These are phyloP conservation scores for Thraustochytrium striatum DNA, from an alignment of 352 stramenopile species.

Conservation along the genomic window DNA sequence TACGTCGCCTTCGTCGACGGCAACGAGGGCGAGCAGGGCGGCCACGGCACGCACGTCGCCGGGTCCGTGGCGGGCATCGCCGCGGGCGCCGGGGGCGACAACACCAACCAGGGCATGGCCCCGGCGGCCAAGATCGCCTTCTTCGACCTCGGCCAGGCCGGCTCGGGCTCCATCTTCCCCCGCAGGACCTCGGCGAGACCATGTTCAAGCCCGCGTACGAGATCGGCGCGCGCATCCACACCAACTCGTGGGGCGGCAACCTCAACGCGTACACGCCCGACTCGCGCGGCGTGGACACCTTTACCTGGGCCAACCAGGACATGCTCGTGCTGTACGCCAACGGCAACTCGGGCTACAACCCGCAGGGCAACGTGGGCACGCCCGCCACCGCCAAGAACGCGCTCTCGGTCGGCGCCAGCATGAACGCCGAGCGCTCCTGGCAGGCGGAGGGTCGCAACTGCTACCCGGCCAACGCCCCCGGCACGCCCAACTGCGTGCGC, in stretches of 20 bases:
- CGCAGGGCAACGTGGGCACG: constrained; percentile 59
- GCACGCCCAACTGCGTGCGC: constrained; percentile 58
- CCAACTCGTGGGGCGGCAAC: neutral
- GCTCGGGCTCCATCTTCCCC: too few species aligned
- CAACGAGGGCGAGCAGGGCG: neutral
- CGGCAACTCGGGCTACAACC: constrained; percentile 74
- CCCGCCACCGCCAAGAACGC: constrained; percentile 72
- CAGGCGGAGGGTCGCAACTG: neutral
- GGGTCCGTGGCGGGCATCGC: neutral
- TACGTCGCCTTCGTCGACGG: neutral
- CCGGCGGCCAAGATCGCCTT: too few species aligned
- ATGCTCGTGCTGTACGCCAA: constrained; percentile 74
- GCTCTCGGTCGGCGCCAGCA: constrained; percentile 67
- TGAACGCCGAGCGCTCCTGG: constrained; percentile 55
- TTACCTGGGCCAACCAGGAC: constrained; percentile 73
- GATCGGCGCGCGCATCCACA: neutral
- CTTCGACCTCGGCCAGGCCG: too few species aligned
- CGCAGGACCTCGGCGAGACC: too few species aligned
- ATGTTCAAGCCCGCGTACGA: neutral
- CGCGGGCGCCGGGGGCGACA: neutral
- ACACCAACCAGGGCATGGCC: neutral
- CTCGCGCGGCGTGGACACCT: constrained; percentile 66
- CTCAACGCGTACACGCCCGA: neutral
- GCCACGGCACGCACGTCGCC: neutral
- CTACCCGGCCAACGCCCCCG: constrained; percentile 50